Evolutionary conservation across 306 rosid species (phyloP).

Genomic region (Vigna trinervia): DNA sequence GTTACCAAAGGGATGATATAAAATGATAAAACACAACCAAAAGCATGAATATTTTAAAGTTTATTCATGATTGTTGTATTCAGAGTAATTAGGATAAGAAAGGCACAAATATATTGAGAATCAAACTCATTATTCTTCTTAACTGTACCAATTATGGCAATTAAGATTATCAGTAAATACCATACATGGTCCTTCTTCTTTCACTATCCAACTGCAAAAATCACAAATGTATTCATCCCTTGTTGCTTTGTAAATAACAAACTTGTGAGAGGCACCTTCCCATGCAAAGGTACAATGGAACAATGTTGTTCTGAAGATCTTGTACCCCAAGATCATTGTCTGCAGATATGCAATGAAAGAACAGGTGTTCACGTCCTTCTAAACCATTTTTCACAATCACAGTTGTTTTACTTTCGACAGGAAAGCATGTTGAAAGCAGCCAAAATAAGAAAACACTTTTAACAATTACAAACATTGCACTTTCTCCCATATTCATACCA

Average conservation of each 20-base stretch:
- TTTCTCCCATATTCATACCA: not conserved
- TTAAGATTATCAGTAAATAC: accelerated
- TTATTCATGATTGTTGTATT: no score
- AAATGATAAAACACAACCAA: no score
- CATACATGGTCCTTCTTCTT: not conserved
- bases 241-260: not conserved
- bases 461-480: not conserved
- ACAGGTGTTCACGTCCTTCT: not conserved
- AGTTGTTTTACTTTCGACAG: not conserved
- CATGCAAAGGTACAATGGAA: not conserved
- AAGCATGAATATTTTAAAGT: no score
- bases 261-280: not conserved
- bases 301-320: not conserved
- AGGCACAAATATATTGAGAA: no score
- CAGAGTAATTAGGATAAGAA: no score
- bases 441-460: not conserved
- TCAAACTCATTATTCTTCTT: no score
- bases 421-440: not conserved
- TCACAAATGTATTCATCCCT: not conserved
- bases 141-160: not conserved
- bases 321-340: not conserved
- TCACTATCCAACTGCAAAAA: not conserved
- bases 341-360: not conserved
- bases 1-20: no score
- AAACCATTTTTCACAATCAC: not conserved